Percentiles rank a stretch among this genome's conserved stretches.
Evolutionary conservation across 306 rosid genomes (phyloP).

Genomic region (Astragalus membranaceus): DNA sequence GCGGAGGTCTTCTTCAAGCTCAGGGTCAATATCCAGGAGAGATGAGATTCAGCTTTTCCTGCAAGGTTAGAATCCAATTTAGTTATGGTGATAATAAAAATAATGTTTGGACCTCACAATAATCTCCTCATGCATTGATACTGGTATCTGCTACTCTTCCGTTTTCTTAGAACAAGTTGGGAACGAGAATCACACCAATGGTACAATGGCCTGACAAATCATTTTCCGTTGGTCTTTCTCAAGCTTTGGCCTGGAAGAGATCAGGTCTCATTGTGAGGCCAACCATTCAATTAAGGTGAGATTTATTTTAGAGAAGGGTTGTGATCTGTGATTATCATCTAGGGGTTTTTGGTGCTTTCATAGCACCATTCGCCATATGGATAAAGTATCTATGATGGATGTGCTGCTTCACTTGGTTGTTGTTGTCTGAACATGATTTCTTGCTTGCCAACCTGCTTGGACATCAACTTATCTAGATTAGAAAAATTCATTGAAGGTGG

Average conservation of each 20-base stretch:
- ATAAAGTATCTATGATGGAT: too few relatives aligned
- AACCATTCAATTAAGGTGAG: constrained; percentile 82
- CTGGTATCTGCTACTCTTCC: constrained; percentile 10
- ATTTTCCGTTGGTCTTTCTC: constrained; percentile 73
- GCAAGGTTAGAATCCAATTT: constrained; percentile 62
- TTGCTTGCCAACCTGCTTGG: background rate
- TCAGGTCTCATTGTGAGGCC: constrained; percentile 96
- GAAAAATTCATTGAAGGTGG: background rate
- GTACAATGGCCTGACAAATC: constrained; percentile 97
- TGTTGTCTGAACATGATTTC: too few relatives aligned
- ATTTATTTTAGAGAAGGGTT: background rate
- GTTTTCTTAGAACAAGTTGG: constrained; percentile 73
- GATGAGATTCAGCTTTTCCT: constrained; percentile 94
- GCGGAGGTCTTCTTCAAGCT: constrained; percentile 96
- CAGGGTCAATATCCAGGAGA: constrained; percentile 99
- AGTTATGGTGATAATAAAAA: background rate
- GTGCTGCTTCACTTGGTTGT: too few relatives aligned
- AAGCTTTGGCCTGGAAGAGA: constrained; percentile 94
- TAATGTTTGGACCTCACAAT: background rate
- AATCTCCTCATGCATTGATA: constrained; percentile 1
- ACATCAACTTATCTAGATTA: background rate
- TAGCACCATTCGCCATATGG: background rate
- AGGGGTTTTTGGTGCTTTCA: background rate
- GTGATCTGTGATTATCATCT: background rate
- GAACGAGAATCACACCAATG: constrained; percentile 85